phyloP scores from a whole-genome alignment of 106 monocot genomes.

The Dendrobium chrysotoxum region DNA sequence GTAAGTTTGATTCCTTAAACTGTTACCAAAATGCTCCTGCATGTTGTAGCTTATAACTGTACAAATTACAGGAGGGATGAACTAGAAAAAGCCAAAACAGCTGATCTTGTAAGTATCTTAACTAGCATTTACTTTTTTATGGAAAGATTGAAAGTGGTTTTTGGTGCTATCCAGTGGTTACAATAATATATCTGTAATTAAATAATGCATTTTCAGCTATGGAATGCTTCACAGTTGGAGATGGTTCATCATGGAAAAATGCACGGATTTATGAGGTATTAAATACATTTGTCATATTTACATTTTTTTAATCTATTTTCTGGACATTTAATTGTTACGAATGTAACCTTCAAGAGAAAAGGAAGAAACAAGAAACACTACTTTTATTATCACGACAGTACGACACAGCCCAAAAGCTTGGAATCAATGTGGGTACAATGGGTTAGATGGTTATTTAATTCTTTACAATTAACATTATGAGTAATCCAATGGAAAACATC shows the following conservation, averaged over 20 bases:
- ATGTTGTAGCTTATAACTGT: not conserved
- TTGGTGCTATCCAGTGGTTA: not conserved
- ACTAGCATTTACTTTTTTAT: not conserved
- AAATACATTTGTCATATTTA: slow-evolving; percentile 1
- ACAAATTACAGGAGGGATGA: slow-evolving; percentile 68
- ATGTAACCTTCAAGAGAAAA: not conserved
- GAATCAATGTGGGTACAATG: no score
- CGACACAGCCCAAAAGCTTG: no score
- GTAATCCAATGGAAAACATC: no score
- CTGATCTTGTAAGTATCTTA: slow-evolving; percentile 54
- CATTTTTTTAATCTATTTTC: not conserved
- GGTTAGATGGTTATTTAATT: no score
- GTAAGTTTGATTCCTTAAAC: not conserved
- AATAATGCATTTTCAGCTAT: slow-evolving; percentile 42
- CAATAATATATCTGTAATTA: not conserved
- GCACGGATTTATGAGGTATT: slow-evolving; percentile 97
- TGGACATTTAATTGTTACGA: not conserved
- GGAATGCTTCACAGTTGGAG: slow-evolving; percentile 98
- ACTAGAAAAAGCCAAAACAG: slow-evolving; percentile 82
- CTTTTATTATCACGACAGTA: no score
- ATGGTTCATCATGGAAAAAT: slow-evolving; percentile 96
- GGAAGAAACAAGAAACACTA: not conserved
- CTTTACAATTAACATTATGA: no score
- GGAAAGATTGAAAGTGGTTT: not conserved
- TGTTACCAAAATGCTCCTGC: not conserved